A percentile compares a stretch with the other conserved stretches of the same genome.
Evolutionary conservation across 805 yeast genomes (phyloP).

Genomic region (Tetrapisispora iriomotensis): DNA sequence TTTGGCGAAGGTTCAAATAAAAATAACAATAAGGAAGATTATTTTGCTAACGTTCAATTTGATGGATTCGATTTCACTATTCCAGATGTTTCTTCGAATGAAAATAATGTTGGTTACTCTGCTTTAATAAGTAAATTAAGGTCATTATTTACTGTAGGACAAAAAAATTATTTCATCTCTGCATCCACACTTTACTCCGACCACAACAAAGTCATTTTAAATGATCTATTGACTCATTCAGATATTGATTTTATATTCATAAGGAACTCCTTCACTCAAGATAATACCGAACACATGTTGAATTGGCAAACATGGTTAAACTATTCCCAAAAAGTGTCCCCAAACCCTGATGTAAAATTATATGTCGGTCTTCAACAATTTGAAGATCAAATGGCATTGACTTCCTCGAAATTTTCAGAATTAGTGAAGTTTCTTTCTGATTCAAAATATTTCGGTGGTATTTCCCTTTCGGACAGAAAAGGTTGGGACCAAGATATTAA

Average conservation of each 20-base stretch:
- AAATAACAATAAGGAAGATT: slow-evolving; percentile 38
- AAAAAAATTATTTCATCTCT: slow-evolving; percentile 60
- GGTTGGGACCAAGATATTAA: neutral
- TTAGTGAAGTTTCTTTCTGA: slow-evolving; percentile 66
- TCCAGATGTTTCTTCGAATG: slow-evolving; percentile 37
- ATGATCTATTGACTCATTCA: slow-evolving; percentile 47
- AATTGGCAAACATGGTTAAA: slow-evolving; percentile 66
- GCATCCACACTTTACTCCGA: slow-evolving; percentile 91
- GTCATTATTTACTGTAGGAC: slow-evolving; percentile 40
- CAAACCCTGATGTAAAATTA: slow-evolving; percentile 59
- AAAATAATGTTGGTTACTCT: slow-evolving; percentile 51
- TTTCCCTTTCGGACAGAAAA: slow-evolving; percentile 66
- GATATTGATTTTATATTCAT: slow-evolving; percentile 71
- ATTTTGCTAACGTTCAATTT: slow-evolving; percentile 63
- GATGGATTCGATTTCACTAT: slow-evolving; percentile 94
- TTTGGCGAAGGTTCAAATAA: slow-evolving; percentile 45
- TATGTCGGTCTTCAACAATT: slow-evolving; percentile 71
- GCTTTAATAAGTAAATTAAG: slow-evolving; percentile 46
- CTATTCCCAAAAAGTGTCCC: slow-evolving; percentile 48
- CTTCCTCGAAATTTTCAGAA: slow-evolving; percentile 17
- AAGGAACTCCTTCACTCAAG: slow-evolving; percentile 82
- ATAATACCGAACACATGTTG: slow-evolving; percentile 46
- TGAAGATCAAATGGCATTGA: slow-evolving; percentile 19
- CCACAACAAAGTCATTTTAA: slow-evolving; percentile 58
- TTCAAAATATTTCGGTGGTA: slow-evolving; percentile 69